Conservation (phyloP, 768 basidiomycete species). For the Peribolospora baueri region DNA sequence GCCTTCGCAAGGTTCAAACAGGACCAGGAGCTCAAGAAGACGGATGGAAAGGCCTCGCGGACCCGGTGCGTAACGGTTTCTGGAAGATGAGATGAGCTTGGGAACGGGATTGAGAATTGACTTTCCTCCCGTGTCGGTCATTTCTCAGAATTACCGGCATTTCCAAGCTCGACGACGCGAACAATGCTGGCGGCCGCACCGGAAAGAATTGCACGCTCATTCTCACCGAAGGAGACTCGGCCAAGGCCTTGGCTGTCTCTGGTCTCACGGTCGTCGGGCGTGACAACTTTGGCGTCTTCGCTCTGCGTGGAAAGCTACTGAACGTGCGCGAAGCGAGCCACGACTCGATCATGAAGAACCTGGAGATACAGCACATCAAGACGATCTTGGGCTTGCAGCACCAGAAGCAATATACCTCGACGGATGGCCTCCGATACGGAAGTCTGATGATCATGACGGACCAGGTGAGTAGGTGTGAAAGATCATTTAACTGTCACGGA, state of each 20-base stretch:
- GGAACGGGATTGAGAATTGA: not conserved
- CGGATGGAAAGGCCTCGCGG: conserved; percentile 61
- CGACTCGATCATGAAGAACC: conserved; percentile 93
- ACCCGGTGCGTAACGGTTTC: conserved; percentile 33
- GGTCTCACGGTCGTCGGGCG: conserved; percentile 85
- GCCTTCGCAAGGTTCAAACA: conserved; percentile 96
- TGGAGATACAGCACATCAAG: conserved; percentile 90
- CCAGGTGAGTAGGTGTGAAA: conserved; percentile 36
- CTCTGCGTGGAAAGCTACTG: conserved; percentile 80
- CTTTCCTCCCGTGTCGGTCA: not conserved
- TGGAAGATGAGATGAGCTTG: not conserved
- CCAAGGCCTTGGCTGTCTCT: conserved; percentile 84
- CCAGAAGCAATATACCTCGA: conserved; percentile 57
- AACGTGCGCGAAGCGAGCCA: conserved; percentile 94
- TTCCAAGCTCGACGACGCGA: conserved; percentile 84
- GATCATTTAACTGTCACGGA: not conserved
- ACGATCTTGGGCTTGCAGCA: conserved; percentile 93
- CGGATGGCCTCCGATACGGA: conserved; percentile 58
- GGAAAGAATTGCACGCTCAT: conserved; percentile 77
- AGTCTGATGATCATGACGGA: conserved; percentile 98
- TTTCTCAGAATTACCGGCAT: conserved; percentile 52
- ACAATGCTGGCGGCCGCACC: conserved; percentile 71
- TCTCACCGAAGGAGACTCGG: conserved; percentile 95
- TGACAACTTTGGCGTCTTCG: conserved; percentile 93
- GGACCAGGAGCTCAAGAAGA: conserved; percentile 85